phyloP scores from a whole-genome alignment of 106 monocot species.

The Dioscorea zingiberensis region DNA sequence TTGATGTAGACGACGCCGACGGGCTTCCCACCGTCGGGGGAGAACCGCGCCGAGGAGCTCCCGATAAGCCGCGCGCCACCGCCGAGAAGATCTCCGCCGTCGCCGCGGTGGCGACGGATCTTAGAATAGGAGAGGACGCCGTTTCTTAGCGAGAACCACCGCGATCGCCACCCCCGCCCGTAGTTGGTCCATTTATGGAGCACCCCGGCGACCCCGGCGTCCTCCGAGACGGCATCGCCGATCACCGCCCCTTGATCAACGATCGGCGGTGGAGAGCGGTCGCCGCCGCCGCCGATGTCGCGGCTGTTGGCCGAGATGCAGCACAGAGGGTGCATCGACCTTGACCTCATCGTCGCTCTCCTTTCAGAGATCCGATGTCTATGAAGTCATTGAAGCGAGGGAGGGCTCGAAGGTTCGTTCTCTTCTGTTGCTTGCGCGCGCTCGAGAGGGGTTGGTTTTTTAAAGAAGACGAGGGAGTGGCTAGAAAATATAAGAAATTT shows the following conservation, averaged over 20 bases:
- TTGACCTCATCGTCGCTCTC: not conserved
- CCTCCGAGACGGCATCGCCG: not conserved
- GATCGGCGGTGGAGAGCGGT: not conserved
- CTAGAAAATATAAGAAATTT: too few relatives aligned
- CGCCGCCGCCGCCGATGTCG: not conserved
- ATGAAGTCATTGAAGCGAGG: too few relatives aligned
- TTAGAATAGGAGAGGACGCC: conserved; percentile 5
- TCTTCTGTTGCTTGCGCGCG: too few relatives aligned
- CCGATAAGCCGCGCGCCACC: not conserved
- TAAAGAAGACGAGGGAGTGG: too few relatives aligned
- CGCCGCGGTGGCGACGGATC: not conserved
- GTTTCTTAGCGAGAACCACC: conserved; percentile 9
- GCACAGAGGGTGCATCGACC: conserved; percentile 7
- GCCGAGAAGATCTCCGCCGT: not conserved
- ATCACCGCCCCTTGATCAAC: not conserved
- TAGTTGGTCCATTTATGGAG: conserved; percentile 11
- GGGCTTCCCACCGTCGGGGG: not conserved
- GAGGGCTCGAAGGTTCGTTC: too few relatives aligned
- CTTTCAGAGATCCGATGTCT: too few relatives aligned
- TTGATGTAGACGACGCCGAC: not conserved
- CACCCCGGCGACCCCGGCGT: not conserved
- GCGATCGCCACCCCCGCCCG: conserved; percentile 5
- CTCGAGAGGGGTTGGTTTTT: too few relatives aligned
- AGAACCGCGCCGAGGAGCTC: not conserved
- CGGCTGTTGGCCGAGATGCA: conserved; percentile 3